phyloP scores from a whole-genome alignment of 208 protist species.

The Porcisia hertigi region DNA sequence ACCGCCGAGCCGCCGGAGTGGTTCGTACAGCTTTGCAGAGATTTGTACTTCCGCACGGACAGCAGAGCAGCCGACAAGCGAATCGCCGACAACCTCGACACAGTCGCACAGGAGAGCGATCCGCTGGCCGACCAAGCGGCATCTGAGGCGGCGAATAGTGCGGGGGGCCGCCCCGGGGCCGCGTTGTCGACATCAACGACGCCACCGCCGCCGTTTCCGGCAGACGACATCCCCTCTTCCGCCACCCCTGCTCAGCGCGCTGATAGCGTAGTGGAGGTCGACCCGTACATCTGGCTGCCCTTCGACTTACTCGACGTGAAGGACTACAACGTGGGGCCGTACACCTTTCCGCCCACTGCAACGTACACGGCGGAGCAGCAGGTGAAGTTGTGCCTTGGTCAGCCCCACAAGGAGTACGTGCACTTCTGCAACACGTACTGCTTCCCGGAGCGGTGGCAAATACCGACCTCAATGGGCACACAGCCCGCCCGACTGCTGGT shows the following conservation, averaged over 20 bases:
- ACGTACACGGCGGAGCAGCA: conserved; percentile 70
- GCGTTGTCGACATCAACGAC: background rate
- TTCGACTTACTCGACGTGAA: conserved; percentile 80
- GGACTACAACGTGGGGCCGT: conserved; percentile 70
- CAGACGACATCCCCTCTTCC: background rate
- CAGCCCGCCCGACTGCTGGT: conserved; percentile 67
- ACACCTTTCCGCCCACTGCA: conserved; percentile 58
- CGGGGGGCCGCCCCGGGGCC: background rate
- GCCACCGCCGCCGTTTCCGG: background rate
- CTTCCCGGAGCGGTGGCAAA: conserved; percentile 85
- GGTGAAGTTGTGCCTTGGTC: conserved; percentile 63
- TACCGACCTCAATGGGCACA: conserved; percentile 88
- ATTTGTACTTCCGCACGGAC: conserved; percentile 80
- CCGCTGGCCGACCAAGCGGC: conserved; percentile 10
- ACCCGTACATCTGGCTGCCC: conserved; percentile 78
- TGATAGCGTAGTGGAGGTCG: conserved; percentile 16
- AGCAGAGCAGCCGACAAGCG: conserved; percentile 12
- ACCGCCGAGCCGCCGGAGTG: conserved; percentile 56
- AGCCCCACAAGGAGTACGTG: conserved; percentile 83
- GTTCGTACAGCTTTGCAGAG: conserved; percentile 80
- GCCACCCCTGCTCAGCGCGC: conserved; percentile 8
- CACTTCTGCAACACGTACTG: conserved; percentile 87
- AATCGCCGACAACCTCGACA: conserved; percentile 38
- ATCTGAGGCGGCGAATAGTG: background rate
- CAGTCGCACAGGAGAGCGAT: conserved; percentile 35